A percentile compares a stretch with the other conserved stretches of the same genome.
Evolutionary conservation across 345 rosid species (phyloP).

Genomic region (Bruguiera parviflora): DNA sequence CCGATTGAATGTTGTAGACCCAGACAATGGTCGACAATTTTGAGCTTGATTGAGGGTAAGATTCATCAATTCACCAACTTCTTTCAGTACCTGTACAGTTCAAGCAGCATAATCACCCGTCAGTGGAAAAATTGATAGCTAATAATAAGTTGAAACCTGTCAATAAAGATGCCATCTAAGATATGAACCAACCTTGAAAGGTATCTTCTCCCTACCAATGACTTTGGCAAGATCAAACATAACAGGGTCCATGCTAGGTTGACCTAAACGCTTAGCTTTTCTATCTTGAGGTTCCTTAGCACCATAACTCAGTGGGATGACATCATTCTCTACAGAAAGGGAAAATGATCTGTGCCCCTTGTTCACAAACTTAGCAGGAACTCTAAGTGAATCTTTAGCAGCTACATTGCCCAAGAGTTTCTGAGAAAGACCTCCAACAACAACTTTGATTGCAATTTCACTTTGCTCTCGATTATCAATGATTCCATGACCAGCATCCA

Average conservation of each 20-base stretch:
- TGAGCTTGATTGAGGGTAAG: conserved; percentile 71
- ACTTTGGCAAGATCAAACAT: conserved; percentile 78
- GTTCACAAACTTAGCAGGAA: conserved; percentile 71
- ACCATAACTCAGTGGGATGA: conserved; percentile 37
- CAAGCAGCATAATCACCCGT: conserved; percentile 14
- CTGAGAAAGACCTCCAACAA: conserved; percentile 66
- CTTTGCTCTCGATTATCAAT: conserved; percentile 51
- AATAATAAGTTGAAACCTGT: too few relatives aligned
- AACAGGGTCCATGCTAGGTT: conserved; percentile 57
- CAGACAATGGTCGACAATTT: conserved; percentile 63
- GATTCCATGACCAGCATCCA: conserved; percentile 46
- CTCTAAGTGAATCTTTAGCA: conserved; percentile 53
- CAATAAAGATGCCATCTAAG: too few relatives aligned
- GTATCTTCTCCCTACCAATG: conserved; percentile 83
- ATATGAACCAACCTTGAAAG: conserved; percentile 60
- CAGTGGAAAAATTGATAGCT: background rate
- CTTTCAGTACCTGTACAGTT: conserved; percentile 68
- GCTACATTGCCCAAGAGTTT: conserved; percentile 50
- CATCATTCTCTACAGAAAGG: conserved; percentile 65
- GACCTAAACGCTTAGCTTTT: conserved; percentile 57
- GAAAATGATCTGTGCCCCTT: conserved; percentile 56
- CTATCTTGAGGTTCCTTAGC: conserved; percentile 44
- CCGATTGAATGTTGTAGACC: conserved; percentile 78
- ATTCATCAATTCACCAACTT: conserved; percentile 74
- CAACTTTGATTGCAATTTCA: conserved; percentile 74